Evolutionary conservation across 306 rosid genomes (phyloP).

Genomic region (Gillenia trifoliata): DNA sequence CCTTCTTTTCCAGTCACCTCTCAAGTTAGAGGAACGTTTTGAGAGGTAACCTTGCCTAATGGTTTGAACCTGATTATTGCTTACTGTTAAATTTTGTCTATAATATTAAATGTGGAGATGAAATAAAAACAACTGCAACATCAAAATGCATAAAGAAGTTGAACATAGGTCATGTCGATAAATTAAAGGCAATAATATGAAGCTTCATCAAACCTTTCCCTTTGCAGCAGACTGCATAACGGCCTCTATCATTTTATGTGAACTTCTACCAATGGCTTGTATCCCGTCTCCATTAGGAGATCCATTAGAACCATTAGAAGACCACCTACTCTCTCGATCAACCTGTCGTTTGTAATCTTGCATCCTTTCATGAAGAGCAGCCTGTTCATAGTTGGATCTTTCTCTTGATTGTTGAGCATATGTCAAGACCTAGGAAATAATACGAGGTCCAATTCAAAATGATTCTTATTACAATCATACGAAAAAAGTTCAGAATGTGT

Average conservation of each 20-base stretch:
- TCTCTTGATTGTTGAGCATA: constrained; percentile 99
- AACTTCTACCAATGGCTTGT: constrained; percentile 99
- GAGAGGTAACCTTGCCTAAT: constrained; percentile 99
- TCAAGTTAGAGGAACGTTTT: constrained; percentile 91
- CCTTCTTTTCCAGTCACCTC: constrained; percentile 99
- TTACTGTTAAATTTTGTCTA: background rate
- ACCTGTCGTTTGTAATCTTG: constrained; percentile 94
- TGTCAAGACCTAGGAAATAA: constrained; percentile 78
- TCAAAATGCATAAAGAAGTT: constrained; percentile 1
- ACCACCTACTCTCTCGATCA: constrained; percentile 96
- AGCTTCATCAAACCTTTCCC: constrained; percentile 71
- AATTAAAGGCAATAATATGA: constrained; percentile 6
- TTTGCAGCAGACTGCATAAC: constrained; percentile 99
- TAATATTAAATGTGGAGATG: background rate
- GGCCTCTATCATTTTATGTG: constrained; percentile 99
- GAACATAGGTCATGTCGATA: constrained; percentile 3
- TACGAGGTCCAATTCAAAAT: constrained; percentile 16
- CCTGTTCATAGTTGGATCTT: constrained; percentile 97
- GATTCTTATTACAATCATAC: constrained; percentile 6
- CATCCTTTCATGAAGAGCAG: constrained; percentile 98
- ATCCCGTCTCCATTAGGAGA: constrained; percentile 99
- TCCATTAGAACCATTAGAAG: constrained; percentile 83
- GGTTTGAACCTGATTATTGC: constrained; percentile 73
- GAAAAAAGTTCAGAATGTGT: background rate
- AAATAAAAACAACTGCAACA: constrained; percentile 7